Conservation (phyloP, 768 basidiomycete genomes). For the Amanita polypyramis region DNA sequence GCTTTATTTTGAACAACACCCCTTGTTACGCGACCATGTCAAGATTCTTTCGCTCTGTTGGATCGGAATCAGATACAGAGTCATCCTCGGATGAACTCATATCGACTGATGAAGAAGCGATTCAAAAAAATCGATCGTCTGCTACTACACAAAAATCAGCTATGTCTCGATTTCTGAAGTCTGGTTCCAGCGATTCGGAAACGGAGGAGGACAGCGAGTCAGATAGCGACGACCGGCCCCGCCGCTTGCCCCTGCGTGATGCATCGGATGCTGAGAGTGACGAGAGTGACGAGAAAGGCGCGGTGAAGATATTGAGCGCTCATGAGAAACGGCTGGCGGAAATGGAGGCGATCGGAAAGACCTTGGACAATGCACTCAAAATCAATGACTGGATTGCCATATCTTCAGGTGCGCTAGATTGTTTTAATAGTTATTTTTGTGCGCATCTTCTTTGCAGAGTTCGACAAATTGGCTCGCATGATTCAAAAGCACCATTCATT, state of each 20-base stretch:
- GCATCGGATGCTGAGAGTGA: constrained; percentile 34
- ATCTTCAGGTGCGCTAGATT: constrained; percentile 56
- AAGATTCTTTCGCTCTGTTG: constrained; percentile 80
- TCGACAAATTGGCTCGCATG: constrained; percentile 90
- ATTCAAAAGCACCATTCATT: constrained; percentile 77
- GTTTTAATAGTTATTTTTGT: neutral
- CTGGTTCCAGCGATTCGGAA: constrained; percentile 49
- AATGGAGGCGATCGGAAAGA: constrained; percentile 87
- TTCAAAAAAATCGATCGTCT: constrained; percentile 12
- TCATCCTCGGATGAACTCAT: constrained; percentile 75
- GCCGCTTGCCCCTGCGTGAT: constrained; percentile 13
- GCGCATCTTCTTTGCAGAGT: constrained; percentile 44
- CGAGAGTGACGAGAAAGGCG: constrained; percentile 55
- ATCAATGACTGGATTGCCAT: constrained; percentile 96
- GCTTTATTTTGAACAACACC: neutral
- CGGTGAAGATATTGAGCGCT: constrained; percentile 75
- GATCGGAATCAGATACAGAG: constrained; percentile 65
- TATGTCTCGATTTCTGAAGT: constrained; percentile 74
- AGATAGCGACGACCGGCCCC: constrained; percentile 24
- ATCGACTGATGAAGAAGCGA: constrained; percentile 57
- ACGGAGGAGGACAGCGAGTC: constrained; percentile 47
- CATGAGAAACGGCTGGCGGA: constrained; percentile 88
- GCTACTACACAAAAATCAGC: constrained; percentile 28
- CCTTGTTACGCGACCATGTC: no score
- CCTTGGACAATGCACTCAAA: constrained; percentile 89